Evolutionary conservation across 2,329 filamentous ascomycete species (phyloP).

Genomic region (Penicillium sp.): DNA sequence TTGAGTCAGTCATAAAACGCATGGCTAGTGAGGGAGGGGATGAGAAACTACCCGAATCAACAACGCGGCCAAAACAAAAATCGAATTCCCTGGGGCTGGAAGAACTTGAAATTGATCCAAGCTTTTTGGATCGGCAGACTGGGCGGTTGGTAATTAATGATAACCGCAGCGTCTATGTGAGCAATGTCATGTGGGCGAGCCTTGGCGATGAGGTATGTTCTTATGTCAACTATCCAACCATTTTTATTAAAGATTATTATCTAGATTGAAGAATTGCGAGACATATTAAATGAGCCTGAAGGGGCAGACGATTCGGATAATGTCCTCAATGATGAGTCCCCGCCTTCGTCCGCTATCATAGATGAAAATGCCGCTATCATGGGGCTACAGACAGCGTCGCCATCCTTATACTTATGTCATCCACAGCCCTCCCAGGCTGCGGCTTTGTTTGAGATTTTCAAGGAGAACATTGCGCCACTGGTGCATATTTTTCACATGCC

Average conservation of each 20-base stretch:
- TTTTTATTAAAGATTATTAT: neutral
- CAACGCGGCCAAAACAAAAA: neutral
- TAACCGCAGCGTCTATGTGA: constrained; percentile 61
- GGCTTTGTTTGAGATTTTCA: constrained; percentile 17
- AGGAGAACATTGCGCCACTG: constrained; percentile 49
- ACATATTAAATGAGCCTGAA: constrained; percentile 51
- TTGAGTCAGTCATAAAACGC: constrained; percentile 27
- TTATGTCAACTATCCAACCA: accelerated
- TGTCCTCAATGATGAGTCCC: constrained; percentile 24
- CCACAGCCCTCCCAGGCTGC: constrained; percentile 34
- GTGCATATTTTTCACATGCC: constrained; percentile 58
- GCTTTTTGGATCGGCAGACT: constrained; percentile 46
- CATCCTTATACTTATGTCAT: constrained; percentile 54
- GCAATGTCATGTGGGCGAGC: constrained; percentile 61
- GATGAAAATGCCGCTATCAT: constrained; percentile 12
- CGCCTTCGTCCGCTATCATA: constrained; percentile 54
- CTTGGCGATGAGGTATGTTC: constrained; percentile 43
- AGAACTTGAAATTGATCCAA: neutral
- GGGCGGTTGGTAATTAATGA: constrained; percentile 61
- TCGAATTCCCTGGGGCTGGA: neutral
- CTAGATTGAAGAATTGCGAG: constrained; percentile 56
- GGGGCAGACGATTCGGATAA: constrained; percentile 50
- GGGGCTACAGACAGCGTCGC: constrained; percentile 53
- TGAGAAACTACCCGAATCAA: neutral
- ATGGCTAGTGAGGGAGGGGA: constrained; percentile 33